phyloP scores from a whole-genome alignment of 208 protist species.

The Sergeia podlipaevii region DNA sequence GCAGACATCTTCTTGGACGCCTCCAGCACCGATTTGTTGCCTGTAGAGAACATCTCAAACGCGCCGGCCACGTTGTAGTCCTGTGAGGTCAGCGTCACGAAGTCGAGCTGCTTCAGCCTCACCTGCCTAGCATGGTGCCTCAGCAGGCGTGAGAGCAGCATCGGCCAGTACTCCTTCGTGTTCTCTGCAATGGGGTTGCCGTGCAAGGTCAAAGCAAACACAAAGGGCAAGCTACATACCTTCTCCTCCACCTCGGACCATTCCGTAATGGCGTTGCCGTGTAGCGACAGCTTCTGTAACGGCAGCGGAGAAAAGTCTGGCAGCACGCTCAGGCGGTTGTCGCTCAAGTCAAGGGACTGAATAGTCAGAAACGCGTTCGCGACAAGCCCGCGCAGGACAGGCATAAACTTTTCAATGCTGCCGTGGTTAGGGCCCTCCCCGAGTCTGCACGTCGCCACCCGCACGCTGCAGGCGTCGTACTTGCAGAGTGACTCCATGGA shows the following conservation, averaged over 20 bases:
- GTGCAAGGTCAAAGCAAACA: conserved; percentile 64
- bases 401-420: conserved; percentile 54
- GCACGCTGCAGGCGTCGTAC: conserved; percentile 68
- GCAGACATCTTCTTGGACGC: conserved; percentile 19
- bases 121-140: conserved; percentile 39
- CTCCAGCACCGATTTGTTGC: conserved; percentile 36
- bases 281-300: conserved; percentile 63
- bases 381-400: conserved; percentile 63
- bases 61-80: conserved; percentile 70
- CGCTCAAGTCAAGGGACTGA: conserved; percentile 74
- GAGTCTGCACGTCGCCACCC: conserved; percentile 60
- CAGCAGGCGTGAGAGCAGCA: conserved; percentile 45
- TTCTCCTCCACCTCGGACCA: conserved; percentile 62
- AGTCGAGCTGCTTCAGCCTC: conserved; percentile 65
- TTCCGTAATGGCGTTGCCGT: conserved; percentile 73
- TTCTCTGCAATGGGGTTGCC: conserved; percentile 80
- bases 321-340: conserved; percentile 52
- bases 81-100: conserved; percentile 73
- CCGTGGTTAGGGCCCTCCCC: too few species aligned
- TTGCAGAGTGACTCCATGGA: conserved; percentile 6
- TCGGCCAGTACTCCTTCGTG: conserved; percentile 57
- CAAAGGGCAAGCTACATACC: conserved; percentile 59
- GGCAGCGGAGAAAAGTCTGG: conserved; percentile 65
- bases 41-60: conserved; percentile 60
- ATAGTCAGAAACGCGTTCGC: conserved; percentile 70